Evolutionary conservation across 805 yeast genomes (phyloP), one percentile per base, ranked within the genome.

Genomic region (Yarrowia sp.): DNA sequence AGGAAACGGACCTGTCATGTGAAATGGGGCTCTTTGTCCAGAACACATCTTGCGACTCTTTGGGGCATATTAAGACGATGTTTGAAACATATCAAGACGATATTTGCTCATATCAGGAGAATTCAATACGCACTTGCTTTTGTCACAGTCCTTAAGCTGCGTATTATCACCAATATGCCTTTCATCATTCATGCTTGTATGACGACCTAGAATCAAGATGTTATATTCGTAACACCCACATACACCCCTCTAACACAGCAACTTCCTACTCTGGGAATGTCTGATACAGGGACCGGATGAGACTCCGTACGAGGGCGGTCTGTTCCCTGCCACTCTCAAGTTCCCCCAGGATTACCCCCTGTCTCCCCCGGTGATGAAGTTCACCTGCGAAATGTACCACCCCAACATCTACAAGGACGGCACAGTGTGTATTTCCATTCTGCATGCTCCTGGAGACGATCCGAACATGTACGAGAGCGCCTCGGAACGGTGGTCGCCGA

Each of bases 401-500:
- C 99, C 99, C 30, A 95, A 95, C 77, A 87, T 95, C 67, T 95
- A 94, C 76, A 86, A 90, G 63, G 97, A 93, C 75, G 99, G 99
- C 2, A 91, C 91, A 30, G 99, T 95, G 3, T 95, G 99, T 77
- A 95, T 95, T 63, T 91, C 97, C 15, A 95, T 95, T 61, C 81
- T 95, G 71, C 99, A 95, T 76, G 87, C 97, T 1, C 97, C 98
- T 0, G 99, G 99, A 12, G 97, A 93, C 73, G 99, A 95, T 77
- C 98, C 99, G 20, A 86, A 92, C 76, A 92, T 89, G 83, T 95
- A 95, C 79, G 99, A 95, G 77, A 79, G 91, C 38, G 97, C 98
- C 0, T 96, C 93, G 73, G 99, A 95, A 79, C 82, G 99, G 71
- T 95, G 99, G 99, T 90, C 96, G 8, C 99, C 99, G 0, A 93